phyloP scores from a whole-genome alignment of 1,284 basidiomycete species.

The Chalciporus sp. region DNA sequence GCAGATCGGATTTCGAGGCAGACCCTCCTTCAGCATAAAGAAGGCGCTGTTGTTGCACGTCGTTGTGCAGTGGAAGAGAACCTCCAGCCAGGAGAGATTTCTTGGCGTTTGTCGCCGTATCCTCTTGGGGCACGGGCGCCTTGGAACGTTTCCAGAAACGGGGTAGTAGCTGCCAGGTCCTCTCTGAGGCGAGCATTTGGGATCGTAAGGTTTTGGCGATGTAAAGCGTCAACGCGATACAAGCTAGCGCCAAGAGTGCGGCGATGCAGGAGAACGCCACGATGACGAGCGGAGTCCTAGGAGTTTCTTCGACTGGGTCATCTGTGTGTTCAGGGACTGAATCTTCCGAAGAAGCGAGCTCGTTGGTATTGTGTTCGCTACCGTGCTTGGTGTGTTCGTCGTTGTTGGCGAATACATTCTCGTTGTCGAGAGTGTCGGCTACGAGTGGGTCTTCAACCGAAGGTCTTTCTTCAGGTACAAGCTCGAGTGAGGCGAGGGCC shows the following conservation, averaged over 20 bases:
- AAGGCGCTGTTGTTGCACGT: conserved; percentile 1
- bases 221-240: conserved; percentile 39
- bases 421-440: neutral
- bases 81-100: neutral
- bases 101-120: neutral
- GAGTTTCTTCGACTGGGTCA: neutral
- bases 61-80: conserved; percentile 1
- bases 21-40: conserved; percentile 6
- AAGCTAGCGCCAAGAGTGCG: conserved; percentile 40
- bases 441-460: neutral
- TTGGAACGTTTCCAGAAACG: conserved; percentile 30
- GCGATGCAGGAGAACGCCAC: conserved; percentile 41
- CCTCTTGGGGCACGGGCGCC: neutral
- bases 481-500: conserved; percentile 9
- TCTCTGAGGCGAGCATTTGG: conserved; percentile 33
- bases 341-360: neutral
- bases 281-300: conserved; percentile 28
- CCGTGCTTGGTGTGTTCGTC: neutral
- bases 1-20: conserved; percentile 2
- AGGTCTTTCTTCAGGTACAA: neutral
- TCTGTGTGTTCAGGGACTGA: neutral
- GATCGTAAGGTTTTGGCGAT: conserved; percentile 36
- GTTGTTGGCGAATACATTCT: neutral
- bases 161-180: conserved; percentile 39
- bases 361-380: neutral